phyloP scores from a whole-genome alignment of 768 basidiomycete genomes.

The Pleurotus platypus region DNA sequence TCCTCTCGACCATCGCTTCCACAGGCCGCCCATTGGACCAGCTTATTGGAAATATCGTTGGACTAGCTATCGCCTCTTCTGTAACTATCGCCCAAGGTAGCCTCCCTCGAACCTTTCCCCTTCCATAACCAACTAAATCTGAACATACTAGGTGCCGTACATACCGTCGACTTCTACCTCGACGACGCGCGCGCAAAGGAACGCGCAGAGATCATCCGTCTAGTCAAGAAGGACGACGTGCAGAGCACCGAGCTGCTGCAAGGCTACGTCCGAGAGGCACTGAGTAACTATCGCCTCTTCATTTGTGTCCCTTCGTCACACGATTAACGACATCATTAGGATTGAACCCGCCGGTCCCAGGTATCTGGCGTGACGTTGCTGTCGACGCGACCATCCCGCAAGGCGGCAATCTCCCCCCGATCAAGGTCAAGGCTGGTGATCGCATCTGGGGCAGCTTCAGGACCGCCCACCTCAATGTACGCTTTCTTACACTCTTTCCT shows the following conservation, averaged over 20 bases:
- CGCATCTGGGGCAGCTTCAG: constrained; percentile 35
- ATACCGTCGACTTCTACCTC: constrained; percentile 55
- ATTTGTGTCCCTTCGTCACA: constrained; percentile 9
- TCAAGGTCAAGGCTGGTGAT: constrained; percentile 37
- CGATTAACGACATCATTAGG: constrained; percentile 12
- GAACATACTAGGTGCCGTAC: constrained; percentile 28
- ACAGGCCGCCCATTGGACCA: constrained; percentile 36
- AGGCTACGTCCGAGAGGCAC: constrained; percentile 50
- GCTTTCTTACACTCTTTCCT: constrained; percentile 1
- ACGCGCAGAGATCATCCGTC: constrained; percentile 32
- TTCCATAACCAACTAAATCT: too few species aligned
- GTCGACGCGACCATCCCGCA: constrained; percentile 30
- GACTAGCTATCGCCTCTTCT: constrained; percentile 41
- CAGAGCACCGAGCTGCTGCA: constrained; percentile 31
- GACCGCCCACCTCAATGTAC: constrained; percentile 40
- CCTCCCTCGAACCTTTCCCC: background rate
- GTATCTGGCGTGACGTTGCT: constrained; percentile 33
- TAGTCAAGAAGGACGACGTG: constrained; percentile 27
- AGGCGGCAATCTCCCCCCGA: constrained; percentile 27
- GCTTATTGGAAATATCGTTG: constrained; percentile 40
- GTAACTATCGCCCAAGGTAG: constrained; percentile 43
- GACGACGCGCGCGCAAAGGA: constrained; percentile 36
- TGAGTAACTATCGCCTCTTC: constrained; percentile 31
- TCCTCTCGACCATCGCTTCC: constrained; percentile 32
- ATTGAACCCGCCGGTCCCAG: constrained; percentile 36